Conservation (phyloP, 176 grass and related monocot species). For the Carex cristatella region DNA sequence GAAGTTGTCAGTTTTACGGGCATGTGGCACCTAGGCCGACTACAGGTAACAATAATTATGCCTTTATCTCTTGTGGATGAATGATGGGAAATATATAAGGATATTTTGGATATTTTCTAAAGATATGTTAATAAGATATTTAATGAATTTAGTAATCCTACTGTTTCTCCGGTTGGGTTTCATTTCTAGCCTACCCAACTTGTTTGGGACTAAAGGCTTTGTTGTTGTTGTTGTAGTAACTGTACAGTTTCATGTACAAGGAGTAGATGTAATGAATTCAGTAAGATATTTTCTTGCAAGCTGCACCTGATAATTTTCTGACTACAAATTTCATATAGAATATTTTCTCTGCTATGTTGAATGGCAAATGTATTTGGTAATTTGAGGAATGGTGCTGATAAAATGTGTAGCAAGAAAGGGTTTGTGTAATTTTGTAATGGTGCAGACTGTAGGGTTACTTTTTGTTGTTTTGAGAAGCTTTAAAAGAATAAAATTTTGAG, state of each 20-base stretch:
- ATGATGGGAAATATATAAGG: not conserved
- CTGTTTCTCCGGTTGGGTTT: too few relatives aligned
- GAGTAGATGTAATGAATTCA: not conserved
- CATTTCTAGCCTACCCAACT: too few relatives aligned
- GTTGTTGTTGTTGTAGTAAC: not conserved
- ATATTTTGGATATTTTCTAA: not conserved
- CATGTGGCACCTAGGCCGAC: constrained; percentile 73
- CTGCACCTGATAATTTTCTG: not conserved
- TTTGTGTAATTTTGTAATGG: not conserved
- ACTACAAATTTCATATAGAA: not conserved
- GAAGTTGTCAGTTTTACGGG: constrained; percentile 88
- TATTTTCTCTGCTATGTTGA: not conserved
- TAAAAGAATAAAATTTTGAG: not conserved
- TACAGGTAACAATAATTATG: constrained; percentile 44
- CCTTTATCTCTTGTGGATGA: not conserved
- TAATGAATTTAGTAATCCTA: not conserved
- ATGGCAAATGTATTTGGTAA: not conserved
- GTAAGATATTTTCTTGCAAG: not conserved
- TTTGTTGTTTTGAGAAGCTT: not conserved
- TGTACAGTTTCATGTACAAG: too few relatives aligned
- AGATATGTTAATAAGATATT: not conserved
- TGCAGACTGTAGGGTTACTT: not conserved
- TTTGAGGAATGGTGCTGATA: not conserved
- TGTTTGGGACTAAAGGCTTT: too few relatives aligned
- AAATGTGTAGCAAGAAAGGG: not conserved